phyloP scores from a whole-genome alignment of 371 early-diverging fungal species.

The Mortierella sp. region DNA sequence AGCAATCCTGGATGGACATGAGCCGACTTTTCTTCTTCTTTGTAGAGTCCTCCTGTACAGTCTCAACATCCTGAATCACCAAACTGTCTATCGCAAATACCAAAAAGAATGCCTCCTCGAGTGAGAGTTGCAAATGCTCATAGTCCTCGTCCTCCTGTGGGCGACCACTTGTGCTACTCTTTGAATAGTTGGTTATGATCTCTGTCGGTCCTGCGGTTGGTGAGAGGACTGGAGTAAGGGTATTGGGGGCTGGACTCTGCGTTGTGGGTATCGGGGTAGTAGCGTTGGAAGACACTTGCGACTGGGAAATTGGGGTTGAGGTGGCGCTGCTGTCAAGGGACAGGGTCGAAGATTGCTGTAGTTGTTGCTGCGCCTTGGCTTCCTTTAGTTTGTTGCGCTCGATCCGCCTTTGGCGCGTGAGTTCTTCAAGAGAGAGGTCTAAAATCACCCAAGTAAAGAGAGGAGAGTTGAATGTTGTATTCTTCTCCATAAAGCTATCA shows the following conservation, averaged over 20 bases:
- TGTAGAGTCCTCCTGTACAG: not conserved
- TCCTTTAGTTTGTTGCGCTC: constrained; percentile 54
- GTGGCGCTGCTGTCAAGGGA: not conserved
- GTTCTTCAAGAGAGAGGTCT: constrained; percentile 54
- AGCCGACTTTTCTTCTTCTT: not conserved
- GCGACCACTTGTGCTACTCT: not conserved
- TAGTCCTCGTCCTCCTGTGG: constrained; percentile 42
- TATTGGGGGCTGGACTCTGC: not conserved
- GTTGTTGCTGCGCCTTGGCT: constrained; percentile 16
- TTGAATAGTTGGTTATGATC: not conserved
- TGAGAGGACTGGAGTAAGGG: not conserved
- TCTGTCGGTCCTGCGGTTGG: too few relatives aligned
- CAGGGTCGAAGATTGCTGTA: not conserved
- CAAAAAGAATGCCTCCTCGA: constrained; percentile 77
- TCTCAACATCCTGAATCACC: constrained; percentile 23
- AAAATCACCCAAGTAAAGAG: not conserved
- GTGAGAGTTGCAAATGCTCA: constrained; percentile 68
- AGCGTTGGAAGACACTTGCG: not conserved
- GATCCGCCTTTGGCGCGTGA: constrained; percentile 59
- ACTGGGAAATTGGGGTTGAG: not conserved
- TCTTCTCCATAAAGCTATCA: not conserved
- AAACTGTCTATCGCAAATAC: constrained; percentile 65
- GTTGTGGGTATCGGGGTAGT: not conserved
- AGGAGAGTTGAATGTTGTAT: not conserved
- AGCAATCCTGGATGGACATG: constrained; percentile 52